phyloP scores from a whole-genome alignment of 1,139 yeast genomes.

The Diutina siamensis region DNA sequence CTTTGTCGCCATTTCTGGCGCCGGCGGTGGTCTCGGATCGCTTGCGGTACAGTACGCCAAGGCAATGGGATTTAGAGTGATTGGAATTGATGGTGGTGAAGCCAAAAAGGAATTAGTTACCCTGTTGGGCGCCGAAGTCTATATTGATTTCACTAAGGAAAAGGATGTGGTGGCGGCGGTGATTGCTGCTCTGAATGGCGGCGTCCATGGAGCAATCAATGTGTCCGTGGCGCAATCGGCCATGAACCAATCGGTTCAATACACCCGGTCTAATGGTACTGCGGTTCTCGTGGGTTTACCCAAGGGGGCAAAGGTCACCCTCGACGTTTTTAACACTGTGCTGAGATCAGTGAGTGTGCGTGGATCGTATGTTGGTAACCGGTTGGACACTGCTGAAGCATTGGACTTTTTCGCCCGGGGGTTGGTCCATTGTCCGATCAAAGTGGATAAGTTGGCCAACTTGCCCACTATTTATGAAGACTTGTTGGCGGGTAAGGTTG shows the following conservation, averaged over 20 bases:
- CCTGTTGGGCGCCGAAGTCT: constrained; percentile 58
- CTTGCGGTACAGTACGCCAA: constrained; percentile 72
- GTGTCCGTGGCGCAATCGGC: constrained; percentile 73
- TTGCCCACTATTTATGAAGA: constrained; percentile 47
- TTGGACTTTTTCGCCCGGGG: constrained; percentile 63
- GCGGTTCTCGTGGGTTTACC: constrained; percentile 78
- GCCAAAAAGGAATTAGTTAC: constrained; percentile 47
- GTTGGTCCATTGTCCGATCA: constrained; percentile 54
- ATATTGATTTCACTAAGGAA: constrained; percentile 48
- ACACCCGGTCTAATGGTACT: constrained; percentile 65
- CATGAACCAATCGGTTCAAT: constrained; percentile 54
- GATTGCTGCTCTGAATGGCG: constrained; percentile 56
- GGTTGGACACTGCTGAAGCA: constrained; percentile 72
- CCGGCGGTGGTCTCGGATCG: constrained; percentile 79
- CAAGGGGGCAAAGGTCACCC: constrained; percentile 50
- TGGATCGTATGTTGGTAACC: constrained; percentile 75
- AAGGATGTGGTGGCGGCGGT: constrained; percentile 49
- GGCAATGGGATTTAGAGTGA: constrained; percentile 71
- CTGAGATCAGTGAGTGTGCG: constrained; percentile 51
- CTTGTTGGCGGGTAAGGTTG: constrained; percentile 63
- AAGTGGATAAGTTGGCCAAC: constrained; percentile 52
- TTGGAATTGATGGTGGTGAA: constrained; percentile 68
- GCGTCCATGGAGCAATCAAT: constrained; percentile 73
- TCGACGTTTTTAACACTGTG: constrained; percentile 56
- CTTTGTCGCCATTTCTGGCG: constrained; percentile 76